A percentile compares a stretch with the other conserved stretches of the same genome.
phyloP scores from a whole-genome alignment of 2,329 filamentous ascomycete species.

The Penicillium griseofulvum region DNA sequence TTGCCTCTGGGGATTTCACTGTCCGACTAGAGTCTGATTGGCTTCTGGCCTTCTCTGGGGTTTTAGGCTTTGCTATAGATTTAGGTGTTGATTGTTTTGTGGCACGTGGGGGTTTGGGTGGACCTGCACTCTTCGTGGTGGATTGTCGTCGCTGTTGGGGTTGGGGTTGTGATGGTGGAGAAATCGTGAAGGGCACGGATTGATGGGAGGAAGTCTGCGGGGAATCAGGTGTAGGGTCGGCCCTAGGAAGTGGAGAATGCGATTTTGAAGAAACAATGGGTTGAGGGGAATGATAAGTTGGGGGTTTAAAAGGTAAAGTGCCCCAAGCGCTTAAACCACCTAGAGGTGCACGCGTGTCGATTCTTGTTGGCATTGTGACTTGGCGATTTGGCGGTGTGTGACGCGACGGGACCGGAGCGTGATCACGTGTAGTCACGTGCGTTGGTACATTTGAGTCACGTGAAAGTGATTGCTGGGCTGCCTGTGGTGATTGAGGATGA shows the following conservation, averaged over 20 bases:
- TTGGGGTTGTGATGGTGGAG: background rate
- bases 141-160: background rate
- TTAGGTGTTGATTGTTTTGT: background rate
- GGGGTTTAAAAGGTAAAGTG: background rate
- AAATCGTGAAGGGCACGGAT: background rate
- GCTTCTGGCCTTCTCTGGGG: background rate
- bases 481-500: background rate
- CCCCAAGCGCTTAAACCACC: background rate
- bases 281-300: background rate
- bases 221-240: background rate
- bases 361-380: background rate
- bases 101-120: background rate
- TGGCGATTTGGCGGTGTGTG: background rate
- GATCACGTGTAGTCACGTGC: constrained; percentile 10
- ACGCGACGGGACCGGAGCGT: background rate
- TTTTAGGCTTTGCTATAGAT: background rate
- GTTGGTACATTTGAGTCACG: background rate
- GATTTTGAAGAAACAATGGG: background rate
- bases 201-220: background rate
- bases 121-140: background rate
- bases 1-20: background rate
- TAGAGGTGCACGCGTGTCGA: background rate
- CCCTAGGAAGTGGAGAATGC: background rate
- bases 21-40: background rate
- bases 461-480: background rate